phyloP scores from a whole-genome alignment of 225 moss, liverwort and hornwort species.

The Marchantia paleacea region DNA sequence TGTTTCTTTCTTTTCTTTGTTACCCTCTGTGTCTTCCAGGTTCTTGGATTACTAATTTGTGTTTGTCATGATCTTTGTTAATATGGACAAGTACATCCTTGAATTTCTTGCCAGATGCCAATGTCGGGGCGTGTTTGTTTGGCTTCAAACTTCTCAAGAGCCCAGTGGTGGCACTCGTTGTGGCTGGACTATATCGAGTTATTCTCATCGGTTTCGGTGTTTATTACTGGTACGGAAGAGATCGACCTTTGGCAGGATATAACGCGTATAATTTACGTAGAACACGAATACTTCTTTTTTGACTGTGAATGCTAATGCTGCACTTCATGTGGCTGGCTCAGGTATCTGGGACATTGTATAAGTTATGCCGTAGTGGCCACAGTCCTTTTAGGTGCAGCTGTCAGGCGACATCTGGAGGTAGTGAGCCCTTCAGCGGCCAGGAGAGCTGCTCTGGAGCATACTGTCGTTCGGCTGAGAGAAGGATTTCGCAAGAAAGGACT shows the following conservation, averaged over 20 bases:
- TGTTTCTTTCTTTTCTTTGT: not conserved
- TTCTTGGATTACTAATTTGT: too few species aligned
- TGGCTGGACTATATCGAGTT: slow-evolving; percentile 89
- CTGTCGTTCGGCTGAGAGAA: slow-evolving; percentile 90
- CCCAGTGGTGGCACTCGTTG: slow-evolving; percentile 80
- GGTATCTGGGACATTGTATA: slow-evolving; percentile 98
- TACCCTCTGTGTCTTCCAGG: not conserved
- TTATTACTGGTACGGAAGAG: slow-evolving; percentile 72
- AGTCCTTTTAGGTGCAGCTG: slow-evolving; percentile 82
- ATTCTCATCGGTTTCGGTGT: slow-evolving; percentile 95
- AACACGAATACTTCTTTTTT: not conserved
- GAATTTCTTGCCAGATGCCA: slow-evolving; percentile 57
- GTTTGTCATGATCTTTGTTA: not conserved
- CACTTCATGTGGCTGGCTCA: slow-evolving; percentile 23
- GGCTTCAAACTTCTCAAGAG: slow-evolving; percentile 93
- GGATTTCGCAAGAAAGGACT: slow-evolving; percentile 89
- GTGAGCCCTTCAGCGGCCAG: slow-evolving; percentile 86
- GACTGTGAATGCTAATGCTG: not conserved
- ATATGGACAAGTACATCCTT: not conserved
- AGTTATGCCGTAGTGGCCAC: slow-evolving; percentile 96
- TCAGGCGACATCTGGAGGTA: slow-evolving; percentile 75
- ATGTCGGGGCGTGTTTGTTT: slow-evolving; percentile 96
- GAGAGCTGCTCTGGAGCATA: slow-evolving; percentile 83
- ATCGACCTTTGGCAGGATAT: not conserved
- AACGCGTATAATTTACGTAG: too few species aligned